Conservation (phyloP, 192 early-diverging fungal species). For the Umbelopsis vinacea region DNA sequence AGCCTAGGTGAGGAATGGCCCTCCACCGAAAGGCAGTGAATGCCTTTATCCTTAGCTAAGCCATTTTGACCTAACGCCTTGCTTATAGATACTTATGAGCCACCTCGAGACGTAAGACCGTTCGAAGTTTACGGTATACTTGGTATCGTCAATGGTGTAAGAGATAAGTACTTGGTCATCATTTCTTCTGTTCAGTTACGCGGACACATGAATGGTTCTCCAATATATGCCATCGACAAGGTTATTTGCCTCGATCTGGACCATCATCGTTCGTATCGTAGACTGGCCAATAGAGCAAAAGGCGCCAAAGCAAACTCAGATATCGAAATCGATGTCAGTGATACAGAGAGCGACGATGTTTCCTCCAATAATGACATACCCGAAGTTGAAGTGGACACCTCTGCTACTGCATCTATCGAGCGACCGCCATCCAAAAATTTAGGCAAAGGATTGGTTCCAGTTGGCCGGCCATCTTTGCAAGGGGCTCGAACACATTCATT, state of each 20-base stretch:
- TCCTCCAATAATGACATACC: not conserved
- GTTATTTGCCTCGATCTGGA: slow-evolving; percentile 44
- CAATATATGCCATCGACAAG: slow-evolving; percentile 46
- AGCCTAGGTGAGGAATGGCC: slow-evolving; percentile 23
- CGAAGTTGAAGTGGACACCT: not conserved
- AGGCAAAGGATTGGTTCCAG: slow-evolving; percentile 10
- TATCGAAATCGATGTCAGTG: slow-evolving; percentile 1
- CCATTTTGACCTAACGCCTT: not conserved
- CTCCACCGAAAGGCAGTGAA: not conserved
- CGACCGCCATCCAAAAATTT: not conserved
- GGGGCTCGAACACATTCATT: not conserved
- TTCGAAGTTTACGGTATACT: slow-evolving; percentile 37
- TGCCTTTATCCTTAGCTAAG: not conserved
- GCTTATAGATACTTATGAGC: slow-evolving; percentile 27
- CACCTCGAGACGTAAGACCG: not conserved
- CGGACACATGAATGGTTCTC: slow-evolving; percentile 44
- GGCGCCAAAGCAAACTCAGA: not conserved
- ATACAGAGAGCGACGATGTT: not conserved
- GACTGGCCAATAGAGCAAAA: slow-evolving; percentile 29
- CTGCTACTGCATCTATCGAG: not conserved
- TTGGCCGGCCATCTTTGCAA: not conserved
- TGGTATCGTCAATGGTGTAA: slow-evolving; percentile 33
- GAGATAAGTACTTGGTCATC: slow-evolving; percentile 40
- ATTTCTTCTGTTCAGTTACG: slow-evolving; percentile 41
- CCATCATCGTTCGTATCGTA: slow-evolving; percentile 27